Percentiles rank a stretch among this genome's conserved stretches.
Evolutionary conservation across 306 rosid genomes (phyloP).

Genomic region (Cucurbita maxima): DNA sequence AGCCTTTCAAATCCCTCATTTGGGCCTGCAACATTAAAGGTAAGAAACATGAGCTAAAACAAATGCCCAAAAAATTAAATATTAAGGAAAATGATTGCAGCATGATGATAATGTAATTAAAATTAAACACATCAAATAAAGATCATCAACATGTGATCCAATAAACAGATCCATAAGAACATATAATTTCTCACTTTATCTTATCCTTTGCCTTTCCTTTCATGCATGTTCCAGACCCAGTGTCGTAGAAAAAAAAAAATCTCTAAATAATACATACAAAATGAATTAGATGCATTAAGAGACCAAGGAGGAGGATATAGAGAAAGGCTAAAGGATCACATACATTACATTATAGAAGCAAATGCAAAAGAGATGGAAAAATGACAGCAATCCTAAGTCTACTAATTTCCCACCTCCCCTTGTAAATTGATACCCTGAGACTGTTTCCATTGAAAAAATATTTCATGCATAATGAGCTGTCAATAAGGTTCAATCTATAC

Average conservation of each 20-base stretch:
- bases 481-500: not conserved
- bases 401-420: too few relatives aligned
- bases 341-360: not conserved
- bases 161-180: not conserved
- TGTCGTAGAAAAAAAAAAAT: not conserved
- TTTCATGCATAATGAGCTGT: not conserved
- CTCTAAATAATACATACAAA: not conserved
- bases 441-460: not conserved
- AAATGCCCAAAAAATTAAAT: not conserved
- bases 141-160: not conserved
- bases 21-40: constrained; percentile 52
- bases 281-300: not conserved
- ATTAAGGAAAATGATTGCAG: not conserved
- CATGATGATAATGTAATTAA: not conserved
- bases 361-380: not conserved
- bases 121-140: not conserved
- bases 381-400: not conserved
- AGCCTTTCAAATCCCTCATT: constrained; percentile 92
- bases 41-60: constrained; percentile 11
- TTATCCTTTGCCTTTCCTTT: not conserved
- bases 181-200: not conserved
- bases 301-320: not conserved
- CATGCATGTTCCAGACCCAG: not conserved
- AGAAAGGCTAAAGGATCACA: not conserved
- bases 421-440: too few relatives aligned